phyloP scores from a whole-genome alignment of 305 asterid species.

The Solanum hybrid region DNA sequence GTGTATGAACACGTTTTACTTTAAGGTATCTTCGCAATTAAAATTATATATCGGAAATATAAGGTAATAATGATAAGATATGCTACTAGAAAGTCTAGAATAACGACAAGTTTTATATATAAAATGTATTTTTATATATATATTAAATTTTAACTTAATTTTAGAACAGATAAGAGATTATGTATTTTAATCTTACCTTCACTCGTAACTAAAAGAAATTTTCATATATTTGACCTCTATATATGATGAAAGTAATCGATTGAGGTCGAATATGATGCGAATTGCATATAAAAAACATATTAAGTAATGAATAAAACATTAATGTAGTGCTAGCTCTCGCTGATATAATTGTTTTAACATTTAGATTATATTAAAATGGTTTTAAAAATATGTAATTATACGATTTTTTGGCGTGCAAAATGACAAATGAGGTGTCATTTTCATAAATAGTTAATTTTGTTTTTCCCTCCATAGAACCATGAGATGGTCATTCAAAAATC shows the following conservation, averaged over 20 bases:
- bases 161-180: background rate
- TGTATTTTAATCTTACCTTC: background rate
- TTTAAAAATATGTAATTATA: background rate
- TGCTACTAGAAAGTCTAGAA: background rate
- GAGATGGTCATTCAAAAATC: conserved; percentile 8
- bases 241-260: background rate
- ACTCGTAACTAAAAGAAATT: background rate
- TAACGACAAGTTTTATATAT: background rate
- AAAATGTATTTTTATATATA: background rate
- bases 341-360: background rate
- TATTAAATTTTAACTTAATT: background rate
- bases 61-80: background rate
- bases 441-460: background rate
- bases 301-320: background rate
- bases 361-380: background rate
- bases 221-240: background rate
- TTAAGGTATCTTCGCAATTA: background rate
- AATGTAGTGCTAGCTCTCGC: rapidly evolving
- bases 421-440: conserved; percentile 11
- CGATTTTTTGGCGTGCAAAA: background rate
- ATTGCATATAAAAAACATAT: background rate
- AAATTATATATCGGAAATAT: background rate
- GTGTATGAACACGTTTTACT: background rate
- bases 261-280: rapidly evolving
- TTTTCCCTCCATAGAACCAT: background rate